These are phyloP conservation scores for Paxillus ammoniavirescens DNA, from an alignment of 768 basidiomycete genomes.

Conservation along the genomic window DNA sequence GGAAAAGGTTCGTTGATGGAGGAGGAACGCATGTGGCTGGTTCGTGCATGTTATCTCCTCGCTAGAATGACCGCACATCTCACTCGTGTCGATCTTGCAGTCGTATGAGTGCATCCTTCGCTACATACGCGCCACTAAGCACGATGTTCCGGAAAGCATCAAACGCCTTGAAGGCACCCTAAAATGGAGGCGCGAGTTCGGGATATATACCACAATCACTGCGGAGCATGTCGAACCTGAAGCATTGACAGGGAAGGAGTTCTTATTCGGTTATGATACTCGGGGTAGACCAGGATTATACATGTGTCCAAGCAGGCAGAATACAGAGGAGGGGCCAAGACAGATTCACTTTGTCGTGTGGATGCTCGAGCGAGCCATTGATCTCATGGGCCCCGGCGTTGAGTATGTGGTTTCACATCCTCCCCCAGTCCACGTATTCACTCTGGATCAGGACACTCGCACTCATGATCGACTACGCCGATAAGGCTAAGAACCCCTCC, in stretches of 20 bases:
- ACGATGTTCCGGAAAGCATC: constrained; percentile 59
- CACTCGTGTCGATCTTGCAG: constrained; percentile 6
- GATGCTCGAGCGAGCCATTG: constrained; percentile 72
- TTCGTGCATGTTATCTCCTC: constrained; percentile 27
- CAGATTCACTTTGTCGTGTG: constrained; percentile 77
- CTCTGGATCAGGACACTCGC: constrained; percentile 50
- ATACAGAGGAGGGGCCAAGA: constrained; percentile 64
- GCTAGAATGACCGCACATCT: constrained; percentile 4
- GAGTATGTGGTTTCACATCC: constrained; percentile 53
- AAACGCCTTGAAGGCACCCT: constrained; percentile 69
- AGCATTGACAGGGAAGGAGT: constrained; percentile 79
- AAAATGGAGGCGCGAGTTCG: constrained; percentile 79
- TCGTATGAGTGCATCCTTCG: constrained; percentile 74
- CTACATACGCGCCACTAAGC: constrained; percentile 79
- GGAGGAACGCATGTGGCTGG: constrained; percentile 77
- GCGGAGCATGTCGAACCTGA: constrained; percentile 71
- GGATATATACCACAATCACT: constrained; percentile 61
- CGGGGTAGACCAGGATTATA: constrained; percentile 66
- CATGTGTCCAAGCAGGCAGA: constrained; percentile 69
- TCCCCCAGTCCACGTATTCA: not conserved
- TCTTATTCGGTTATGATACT: constrained; percentile 74
- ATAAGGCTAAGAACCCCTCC: constrained; percentile 60
- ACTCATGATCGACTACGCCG: constrained; percentile 77
- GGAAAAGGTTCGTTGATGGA: constrained; percentile 51
- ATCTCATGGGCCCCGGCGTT: constrained; percentile 78